Percentiles rank a stretch among this genome's conserved stretches.
Conservation (phyloP, 768 basidiomycete species). For the Agaricus subrufescens region DNA sequence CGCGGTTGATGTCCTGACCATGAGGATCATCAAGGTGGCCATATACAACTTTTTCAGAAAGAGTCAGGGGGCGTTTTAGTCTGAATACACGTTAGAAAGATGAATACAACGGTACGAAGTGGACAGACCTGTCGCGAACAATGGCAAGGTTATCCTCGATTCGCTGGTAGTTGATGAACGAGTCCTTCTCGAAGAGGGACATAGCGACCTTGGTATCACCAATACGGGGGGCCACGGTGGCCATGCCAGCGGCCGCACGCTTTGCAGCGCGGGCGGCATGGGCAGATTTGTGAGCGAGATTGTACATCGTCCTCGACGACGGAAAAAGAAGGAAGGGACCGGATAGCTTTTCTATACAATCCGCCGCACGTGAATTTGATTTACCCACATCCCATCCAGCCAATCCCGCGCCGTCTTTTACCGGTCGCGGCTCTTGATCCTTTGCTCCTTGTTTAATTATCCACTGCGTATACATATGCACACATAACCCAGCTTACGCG, state of each 20-base stretch:
- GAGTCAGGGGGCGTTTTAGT: slow-evolving; percentile 83
- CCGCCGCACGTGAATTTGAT: too few species aligned
- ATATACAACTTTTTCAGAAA: slow-evolving; percentile 97
- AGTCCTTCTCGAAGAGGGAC: slow-evolving; percentile 78
- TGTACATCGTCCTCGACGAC: slow-evolving; percentile 54
- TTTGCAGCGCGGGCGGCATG: slow-evolving; percentile 48
- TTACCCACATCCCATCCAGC: too few species aligned
- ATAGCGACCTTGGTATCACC: slow-evolving; percentile 89
- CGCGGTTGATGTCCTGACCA: slow-evolving; percentile 86
- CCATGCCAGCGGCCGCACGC: slow-evolving; percentile 66
- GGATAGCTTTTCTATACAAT: too few species aligned
- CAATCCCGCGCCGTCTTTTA: too few species aligned
- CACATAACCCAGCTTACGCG: too few species aligned
- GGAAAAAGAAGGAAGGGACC: slow-evolving; percentile 18
- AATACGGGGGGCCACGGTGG: slow-evolving; percentile 74
- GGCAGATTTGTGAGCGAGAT: slow-evolving; percentile 49
- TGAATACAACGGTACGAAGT: background rate
- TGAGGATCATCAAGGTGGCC: slow-evolving; percentile 96
- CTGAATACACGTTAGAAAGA: slow-evolving; percentile 32
- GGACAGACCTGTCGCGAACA: slow-evolving; percentile 69
- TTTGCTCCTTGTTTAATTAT: too few species aligned
- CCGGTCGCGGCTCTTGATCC: too few species aligned
- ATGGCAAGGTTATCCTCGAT: slow-evolving; percentile 96
- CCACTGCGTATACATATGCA: too few species aligned
- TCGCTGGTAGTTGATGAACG: slow-evolving; percentile 91